Conservation (phyloP, 306 rosid genomes). For the Malus fusca region DNA sequence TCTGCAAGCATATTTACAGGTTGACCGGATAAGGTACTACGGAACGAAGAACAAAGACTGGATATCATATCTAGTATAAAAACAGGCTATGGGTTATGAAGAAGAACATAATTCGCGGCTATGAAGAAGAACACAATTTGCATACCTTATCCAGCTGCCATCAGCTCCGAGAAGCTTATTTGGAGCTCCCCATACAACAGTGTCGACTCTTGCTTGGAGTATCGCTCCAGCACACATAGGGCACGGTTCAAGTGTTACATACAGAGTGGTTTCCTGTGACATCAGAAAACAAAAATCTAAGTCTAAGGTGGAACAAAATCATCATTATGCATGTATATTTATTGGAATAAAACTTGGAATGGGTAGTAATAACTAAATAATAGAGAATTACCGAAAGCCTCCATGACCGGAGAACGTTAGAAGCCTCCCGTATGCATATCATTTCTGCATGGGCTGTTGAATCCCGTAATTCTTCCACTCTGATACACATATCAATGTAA, state of each 20-base stretch:
- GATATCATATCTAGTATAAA: too few species aligned
- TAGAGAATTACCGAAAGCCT: slow-evolving; percentile 73
- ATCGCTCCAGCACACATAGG: slow-evolving; percentile 99
- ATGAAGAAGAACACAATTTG: not conserved
- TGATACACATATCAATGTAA: slow-evolving; percentile 31
- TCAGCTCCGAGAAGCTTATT: slow-evolving; percentile 99
- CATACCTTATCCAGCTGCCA: slow-evolving; percentile 97
- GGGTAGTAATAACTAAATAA: not conserved
- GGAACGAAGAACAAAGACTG: too few species aligned
- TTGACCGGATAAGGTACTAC: not conserved
- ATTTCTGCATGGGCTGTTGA: slow-evolving; percentile 98
- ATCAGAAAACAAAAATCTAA: slow-evolving; percentile 1
- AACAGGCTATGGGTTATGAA: too few species aligned
- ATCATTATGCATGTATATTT: not conserved
- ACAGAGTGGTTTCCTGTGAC: slow-evolving; percentile 65
- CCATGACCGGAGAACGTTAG: slow-evolving; percentile 73
- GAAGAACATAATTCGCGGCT: not conserved
- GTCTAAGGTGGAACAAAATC: slow-evolving; percentile 14
- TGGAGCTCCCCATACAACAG: slow-evolving; percentile 98
- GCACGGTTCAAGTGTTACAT: slow-evolving; percentile 95
- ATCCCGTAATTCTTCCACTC: slow-evolving; percentile 91
- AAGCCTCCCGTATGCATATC: slow-evolving; percentile 91
- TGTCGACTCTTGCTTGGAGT: slow-evolving; percentile 72
- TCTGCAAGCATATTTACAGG: slow-evolving; percentile 28
- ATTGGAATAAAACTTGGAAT: not conserved